Conservation (phyloP, 176 grass and related monocot species). For the Paspalum vaginatum region DNA sequence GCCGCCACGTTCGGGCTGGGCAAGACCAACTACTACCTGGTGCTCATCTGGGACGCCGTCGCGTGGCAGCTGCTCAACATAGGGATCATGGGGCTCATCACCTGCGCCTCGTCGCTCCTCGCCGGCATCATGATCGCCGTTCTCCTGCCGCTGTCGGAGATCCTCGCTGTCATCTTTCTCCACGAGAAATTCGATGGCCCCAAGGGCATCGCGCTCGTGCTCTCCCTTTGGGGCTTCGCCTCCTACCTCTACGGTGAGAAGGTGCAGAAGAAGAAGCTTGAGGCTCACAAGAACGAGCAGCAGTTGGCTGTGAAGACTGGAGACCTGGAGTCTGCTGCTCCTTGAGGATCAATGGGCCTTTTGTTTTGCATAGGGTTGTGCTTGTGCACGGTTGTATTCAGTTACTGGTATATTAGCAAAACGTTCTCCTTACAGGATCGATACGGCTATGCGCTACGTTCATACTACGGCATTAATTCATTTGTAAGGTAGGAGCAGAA, state of each 20-base stretch:
- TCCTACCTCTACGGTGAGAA: constrained; percentile 84
- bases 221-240: constrained; percentile 72
- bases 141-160: constrained; percentile 58
- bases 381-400: background rate
- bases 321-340: constrained; percentile 23
- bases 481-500: constrained; percentile 6
- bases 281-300: constrained; percentile 29
- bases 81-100: constrained; percentile 67
- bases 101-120: constrained; percentile 62
- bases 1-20: constrained; percentile 67
- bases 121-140: constrained; percentile 70
- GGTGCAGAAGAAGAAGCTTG: constrained; percentile 39
- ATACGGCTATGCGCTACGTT: background rate
- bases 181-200: constrained; percentile 71
- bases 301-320: constrained; percentile 19
- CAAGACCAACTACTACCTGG: constrained; percentile 58
- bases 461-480: constrained; percentile 30
- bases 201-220: constrained; percentile 61
- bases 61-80: constrained; percentile 66
- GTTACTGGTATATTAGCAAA: background rate
- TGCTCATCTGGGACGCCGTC: constrained; percentile 59
- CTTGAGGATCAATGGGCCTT: background rate
- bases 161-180: constrained; percentile 70
- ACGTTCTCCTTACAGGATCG: background rate
- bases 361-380: background rate